Percentiles rank a stretch among this genome's conserved stretches.
phyloP scores from a whole-genome alignment of 139 green algal species.

The Chlamydomonas sp. region DNA sequence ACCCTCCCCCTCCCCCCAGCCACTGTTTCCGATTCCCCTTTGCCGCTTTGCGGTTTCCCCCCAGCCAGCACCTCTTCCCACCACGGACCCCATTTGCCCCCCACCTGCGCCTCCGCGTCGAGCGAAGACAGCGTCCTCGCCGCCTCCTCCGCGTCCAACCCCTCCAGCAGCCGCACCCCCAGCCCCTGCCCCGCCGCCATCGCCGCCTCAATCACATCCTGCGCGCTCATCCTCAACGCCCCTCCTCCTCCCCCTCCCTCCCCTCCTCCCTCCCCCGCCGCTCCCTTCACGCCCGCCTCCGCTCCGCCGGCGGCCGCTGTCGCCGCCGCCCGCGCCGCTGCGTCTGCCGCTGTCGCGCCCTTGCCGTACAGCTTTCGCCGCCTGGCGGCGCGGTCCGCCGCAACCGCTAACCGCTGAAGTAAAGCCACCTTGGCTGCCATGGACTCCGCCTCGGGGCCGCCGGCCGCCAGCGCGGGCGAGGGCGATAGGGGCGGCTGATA shows the following conservation, averaged over 20 bases:
- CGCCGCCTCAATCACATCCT: conserved; percentile 39
- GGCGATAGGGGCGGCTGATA: neutral
- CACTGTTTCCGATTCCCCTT: too few species aligned
- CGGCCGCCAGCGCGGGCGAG: neutral
- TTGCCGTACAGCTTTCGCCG: conserved; percentile 28
- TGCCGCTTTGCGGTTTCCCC: too few species aligned
- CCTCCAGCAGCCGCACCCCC: conserved; percentile 14
- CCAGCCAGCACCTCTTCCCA: too few species aligned
- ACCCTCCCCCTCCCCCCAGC: neutral
- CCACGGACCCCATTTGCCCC: neutral
- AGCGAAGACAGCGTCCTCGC: conserved; percentile 2
- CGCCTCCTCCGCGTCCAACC: conserved; percentile 12
- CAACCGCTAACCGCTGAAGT: conserved; percentile 27
- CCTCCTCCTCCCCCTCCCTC: neutral
- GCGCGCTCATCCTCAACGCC: neutral
- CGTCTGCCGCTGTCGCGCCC: neutral
- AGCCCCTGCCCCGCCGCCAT: conserved; percentile 5
- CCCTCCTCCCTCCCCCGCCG: neutral
- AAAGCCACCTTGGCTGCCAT: conserved; percentile 16
- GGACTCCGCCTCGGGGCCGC: conserved; percentile 19
- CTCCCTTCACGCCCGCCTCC: neutral
- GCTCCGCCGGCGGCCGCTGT: too few species aligned
- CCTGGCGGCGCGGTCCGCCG: conserved; percentile 12
- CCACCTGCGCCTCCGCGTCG: conserved; percentile 24
- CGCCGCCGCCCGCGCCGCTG: neutral